phyloP scores from a whole-genome alignment of 768 basidiomycete species.

The Sarcodon aspratus region DNA sequence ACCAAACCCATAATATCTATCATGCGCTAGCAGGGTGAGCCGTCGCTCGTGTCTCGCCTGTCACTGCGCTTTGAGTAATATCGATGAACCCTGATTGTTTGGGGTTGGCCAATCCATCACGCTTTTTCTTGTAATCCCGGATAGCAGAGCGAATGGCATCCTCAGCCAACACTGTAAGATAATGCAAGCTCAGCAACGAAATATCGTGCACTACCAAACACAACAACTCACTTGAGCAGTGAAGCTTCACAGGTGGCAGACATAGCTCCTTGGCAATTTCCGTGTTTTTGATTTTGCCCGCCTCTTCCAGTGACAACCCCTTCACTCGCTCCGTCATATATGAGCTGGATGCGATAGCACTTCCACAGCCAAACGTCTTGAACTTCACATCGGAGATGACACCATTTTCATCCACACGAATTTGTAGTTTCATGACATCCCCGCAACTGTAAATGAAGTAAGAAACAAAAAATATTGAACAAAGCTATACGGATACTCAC shows the following conservation, averaged over 20 bases:
- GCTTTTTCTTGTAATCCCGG: constrained; percentile 88
- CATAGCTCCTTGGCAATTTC: constrained; percentile 97
- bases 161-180: constrained; percentile 76
- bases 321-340: constrained; percentile 99
- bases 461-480: constrained; percentile 1
- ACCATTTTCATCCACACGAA: constrained; percentile 89
- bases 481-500: constrained; percentile 34
- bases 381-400: constrained; percentile 98
- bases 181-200: constrained; percentile 4
- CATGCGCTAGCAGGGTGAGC: constrained; percentile 27
- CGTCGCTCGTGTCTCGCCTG: constrained; percentile 43
- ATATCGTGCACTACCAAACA: constrained; percentile 4
- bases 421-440: constrained; percentile 99
- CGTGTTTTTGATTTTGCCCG: constrained; percentile 95
- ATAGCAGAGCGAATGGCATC: constrained; percentile 99
- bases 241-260: constrained; percentile 91
- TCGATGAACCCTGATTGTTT: constrained; percentile 60
- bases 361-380: constrained; percentile 99
- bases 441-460: constrained; percentile 53
- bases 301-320: constrained; percentile 88
- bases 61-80: constrained; percentile 45
- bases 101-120: constrained; percentile 36
- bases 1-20: neutral
- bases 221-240: constrained; percentile 71
- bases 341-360: constrained; percentile 93